Percentiles rank a stretch among this genome's conserved stretches.
These are phyloP conservation scores for Penicillium psychrosexuale DNA, from an alignment of 2,329 filamentous ascomycete genomes.

Conservation along the genomic window DNA sequence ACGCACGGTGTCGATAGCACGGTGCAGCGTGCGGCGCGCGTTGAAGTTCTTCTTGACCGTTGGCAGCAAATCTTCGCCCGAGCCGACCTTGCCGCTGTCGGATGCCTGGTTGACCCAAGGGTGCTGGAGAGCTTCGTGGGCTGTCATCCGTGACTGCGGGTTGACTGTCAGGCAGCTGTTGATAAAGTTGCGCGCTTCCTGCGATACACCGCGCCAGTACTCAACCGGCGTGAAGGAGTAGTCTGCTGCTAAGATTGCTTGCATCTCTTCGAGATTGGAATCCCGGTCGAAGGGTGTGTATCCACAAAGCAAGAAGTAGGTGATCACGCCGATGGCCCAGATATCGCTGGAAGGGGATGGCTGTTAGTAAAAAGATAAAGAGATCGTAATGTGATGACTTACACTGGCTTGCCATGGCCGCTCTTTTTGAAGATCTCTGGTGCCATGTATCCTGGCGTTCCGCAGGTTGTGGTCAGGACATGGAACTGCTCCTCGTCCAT, in stretches of 20 bases:
- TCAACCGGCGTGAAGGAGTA: conserved; percentile 92
- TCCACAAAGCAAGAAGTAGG: conserved; percentile 95
- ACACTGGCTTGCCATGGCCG: conserved; percentile 94
- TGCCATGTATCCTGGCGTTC: conserved; percentile 98
- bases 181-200: conserved; percentile 86
- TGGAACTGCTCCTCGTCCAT: conserved; percentile 99
- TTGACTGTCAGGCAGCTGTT: conserved; percentile 87
- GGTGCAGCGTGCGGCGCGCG: conserved; percentile 61
- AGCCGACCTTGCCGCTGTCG: conserved; percentile 39
- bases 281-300: conserved; percentile 98
- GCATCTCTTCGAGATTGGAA: conserved; percentile 98
- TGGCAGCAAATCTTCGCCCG: conserved; percentile 57
- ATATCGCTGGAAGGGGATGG: conserved; percentile 60
- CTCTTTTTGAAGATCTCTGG: conserved; percentile 99
- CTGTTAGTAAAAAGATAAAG: background rate
- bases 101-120: conserved; percentile 61
- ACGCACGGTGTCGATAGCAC: conserved; percentile 65
- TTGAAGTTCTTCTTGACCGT: conserved; percentile 71
- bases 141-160: conserved; percentile 80
- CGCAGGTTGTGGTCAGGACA: conserved; percentile 94
- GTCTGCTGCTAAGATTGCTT: conserved; percentile 93
- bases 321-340: conserved; percentile 98
- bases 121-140: conserved; percentile 69
- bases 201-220: conserved; percentile 93
- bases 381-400: conserved; percentile 28